Conservation (phyloP, 345 rosid species). For the Durio zibethinus region DNA sequence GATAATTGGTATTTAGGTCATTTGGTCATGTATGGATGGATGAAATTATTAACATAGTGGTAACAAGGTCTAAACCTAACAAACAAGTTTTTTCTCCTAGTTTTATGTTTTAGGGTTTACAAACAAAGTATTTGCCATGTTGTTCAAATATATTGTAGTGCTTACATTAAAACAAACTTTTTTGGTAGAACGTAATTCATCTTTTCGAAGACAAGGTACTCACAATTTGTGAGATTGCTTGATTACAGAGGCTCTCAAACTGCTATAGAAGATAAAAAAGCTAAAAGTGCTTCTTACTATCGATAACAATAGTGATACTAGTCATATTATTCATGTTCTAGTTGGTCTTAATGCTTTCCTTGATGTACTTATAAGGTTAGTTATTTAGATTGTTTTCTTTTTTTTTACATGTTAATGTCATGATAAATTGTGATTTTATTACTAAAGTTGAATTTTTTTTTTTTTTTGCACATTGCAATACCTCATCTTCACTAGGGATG, state of each 20-base stretch:
- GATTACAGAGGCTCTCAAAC: conserved; percentile 71
- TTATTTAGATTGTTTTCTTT: too few relatives aligned
- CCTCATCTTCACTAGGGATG: too few relatives aligned
- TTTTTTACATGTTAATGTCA: too few relatives aligned
- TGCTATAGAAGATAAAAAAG: too few relatives aligned
- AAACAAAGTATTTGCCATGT: neutral
- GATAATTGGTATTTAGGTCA: conserved; percentile 35
- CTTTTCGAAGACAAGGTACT: conserved; percentile 66
- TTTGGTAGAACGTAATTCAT: conserved; percentile 49
- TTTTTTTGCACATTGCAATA: too few relatives aligned
- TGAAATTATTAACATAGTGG: conserved; percentile 74
- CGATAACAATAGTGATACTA: too few relatives aligned
- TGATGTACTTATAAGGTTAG: too few relatives aligned
- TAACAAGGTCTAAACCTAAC: conserved; percentile 71
- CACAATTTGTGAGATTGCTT: conserved; percentile 59
- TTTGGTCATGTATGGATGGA: conserved; percentile 89
- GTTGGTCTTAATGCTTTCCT: too few relatives aligned
- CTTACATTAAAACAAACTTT: neutral
- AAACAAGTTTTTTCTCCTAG: conserved; percentile 46
- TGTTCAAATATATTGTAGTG: neutral
- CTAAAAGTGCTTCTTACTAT: too few relatives aligned
- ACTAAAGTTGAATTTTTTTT: too few relatives aligned
- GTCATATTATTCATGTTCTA: too few relatives aligned
- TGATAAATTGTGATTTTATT: too few relatives aligned
- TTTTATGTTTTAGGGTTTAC: neutral